These are phyloP conservation scores for Carex pumila DNA, from an alignment of 176 grass and related monocot genomes.

Conservation along the genomic window DNA sequence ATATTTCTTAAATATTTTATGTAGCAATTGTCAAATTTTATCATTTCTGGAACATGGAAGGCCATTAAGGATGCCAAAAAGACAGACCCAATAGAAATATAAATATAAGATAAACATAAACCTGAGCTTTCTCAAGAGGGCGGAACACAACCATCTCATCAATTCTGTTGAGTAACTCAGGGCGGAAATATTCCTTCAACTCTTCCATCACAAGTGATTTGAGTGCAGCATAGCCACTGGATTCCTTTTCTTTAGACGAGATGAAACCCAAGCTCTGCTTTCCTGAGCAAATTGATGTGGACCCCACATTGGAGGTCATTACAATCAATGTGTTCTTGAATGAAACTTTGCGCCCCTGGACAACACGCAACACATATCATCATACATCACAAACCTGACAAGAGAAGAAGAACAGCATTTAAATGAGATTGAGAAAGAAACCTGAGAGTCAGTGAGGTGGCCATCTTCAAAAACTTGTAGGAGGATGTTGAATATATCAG, in stretches of 20 bases:
- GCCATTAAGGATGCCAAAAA: no score
- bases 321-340: conserved; percentile 98
- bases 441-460: conserved; percentile 78
- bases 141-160: conserved; percentile 96
- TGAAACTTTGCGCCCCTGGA: conserved; percentile 90
- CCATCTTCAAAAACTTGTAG: conserved; percentile 99
- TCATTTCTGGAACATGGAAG: background rate
- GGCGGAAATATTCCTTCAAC: conserved; percentile 83
- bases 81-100: background rate
- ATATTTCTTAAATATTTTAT: background rate
- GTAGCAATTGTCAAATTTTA: background rate
- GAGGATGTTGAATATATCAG: conserved; percentile 96
- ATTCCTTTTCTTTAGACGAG: conserved; percentile 48
- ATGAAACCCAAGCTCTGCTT: conserved; percentile 71
- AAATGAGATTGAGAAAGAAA: conserved; percentile 2
- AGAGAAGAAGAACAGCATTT: background rate
- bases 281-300: conserved; percentile 68
- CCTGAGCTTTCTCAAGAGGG: conserved; percentile 76
- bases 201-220: conserved; percentile 81
- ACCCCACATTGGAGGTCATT: conserved; percentile 96
- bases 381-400: background rate
- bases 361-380: background rate
- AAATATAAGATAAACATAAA: conserved; percentile 13
- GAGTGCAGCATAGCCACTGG: conserved; percentile 58
- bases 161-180: conserved; percentile 91